Base-by-base conservation (phyloP, 805 yeast genomes). In the Starmerella riodocensis region DNA sequence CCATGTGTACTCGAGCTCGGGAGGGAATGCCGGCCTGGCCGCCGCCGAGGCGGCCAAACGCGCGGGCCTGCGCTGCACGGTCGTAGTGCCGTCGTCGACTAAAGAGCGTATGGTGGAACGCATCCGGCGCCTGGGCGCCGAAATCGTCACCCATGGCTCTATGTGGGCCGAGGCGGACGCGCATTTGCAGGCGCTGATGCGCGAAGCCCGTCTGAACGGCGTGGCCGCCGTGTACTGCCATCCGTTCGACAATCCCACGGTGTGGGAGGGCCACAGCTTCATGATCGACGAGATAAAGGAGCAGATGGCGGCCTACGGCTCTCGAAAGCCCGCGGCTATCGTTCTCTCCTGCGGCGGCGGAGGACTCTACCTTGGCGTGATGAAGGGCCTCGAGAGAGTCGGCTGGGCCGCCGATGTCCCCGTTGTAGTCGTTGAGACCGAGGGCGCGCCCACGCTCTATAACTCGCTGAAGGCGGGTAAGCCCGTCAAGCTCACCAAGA, bases 11-110 rank as follows among this genome's bases (percentile, higher is more conserved):
- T 41, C 50, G 11, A 36, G 48, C 36, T 83, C 94, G 16, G 97
- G 95, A 4, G 97, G 97, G 28, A 88, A 88, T 58, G 97, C 93
- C 46, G 97, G 97, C 2, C 88, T 85, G 53, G 97, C 97, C 46
- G 94, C 85, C 14, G 96, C 96, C 0, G 82, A 62, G 56, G 80
- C 93, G 14, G 93, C 95, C 3, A 73, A 71, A 41, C 69, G 73
- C 37, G 62, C 79, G 54, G 77, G 76, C 2, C 30, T 40, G 7
- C 54, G 52, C 1, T 72, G 78, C 48, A 73, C 78, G 0, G 81
- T 78, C 2, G 79, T 73, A 0, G 70, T 78, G 1, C 84, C 84
- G 1, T 54, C 51, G 1, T 54, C 63, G 3, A 65, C 81, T 9
- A 66, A 67, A 39, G 50, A 50, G 3, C 59, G 63, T 21, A 72